Evolutionary conservation across 805 yeast genomes (phyloP).

Genomic region (Nakazawaea wyomingensis): DNA sequence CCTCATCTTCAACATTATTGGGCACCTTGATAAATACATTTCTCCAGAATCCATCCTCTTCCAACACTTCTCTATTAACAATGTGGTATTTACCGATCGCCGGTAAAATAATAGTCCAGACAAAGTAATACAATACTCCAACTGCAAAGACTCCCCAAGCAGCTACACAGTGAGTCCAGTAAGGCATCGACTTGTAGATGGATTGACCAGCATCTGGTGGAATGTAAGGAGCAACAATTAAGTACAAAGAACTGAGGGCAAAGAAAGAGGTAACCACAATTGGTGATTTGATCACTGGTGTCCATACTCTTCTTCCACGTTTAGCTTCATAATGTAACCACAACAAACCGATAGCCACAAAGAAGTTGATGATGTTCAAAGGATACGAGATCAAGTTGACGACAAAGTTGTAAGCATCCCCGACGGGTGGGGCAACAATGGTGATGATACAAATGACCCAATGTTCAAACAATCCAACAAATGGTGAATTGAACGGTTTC

Average conservation of each 20-base stretch:
- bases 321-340: slow-evolving; percentile 47
- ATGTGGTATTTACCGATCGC: slow-evolving; percentile 45
- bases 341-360: slow-evolving; percentile 58
- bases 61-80: slow-evolving; percentile 46
- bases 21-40: slow-evolving; percentile 43
- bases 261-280: slow-evolving; percentile 61
- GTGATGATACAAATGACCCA: slow-evolving; percentile 71
- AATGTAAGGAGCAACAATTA: slow-evolving; percentile 72
- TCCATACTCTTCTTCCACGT: slow-evolving; percentile 52
- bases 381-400: slow-evolving; percentile 79
- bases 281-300: slow-evolving; percentile 45
- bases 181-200: slow-evolving; percentile 68
- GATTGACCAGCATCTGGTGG: slow-evolving; percentile 65
- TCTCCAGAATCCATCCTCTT: slow-evolving; percentile 69
- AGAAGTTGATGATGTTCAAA: slow-evolving; percentile 66
- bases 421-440: slow-evolving; percentile 78
- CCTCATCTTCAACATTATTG: slow-evolving; percentile 16
- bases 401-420: slow-evolving; percentile 81
- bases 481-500: slow-evolving; percentile 69
- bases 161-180: slow-evolving; percentile 76
- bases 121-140: slow-evolving; percentile 62
- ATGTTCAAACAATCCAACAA: slow-evolving; percentile 69
- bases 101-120: slow-evolving; percentile 61
- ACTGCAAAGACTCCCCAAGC: slow-evolving; percentile 69
- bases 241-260: slow-evolving; percentile 57